A percentile compares a stretch with the other conserved stretches of the same genome.
Evolutionary conservation across 768 basidiomycete genomes (phyloP).

Genomic region (Boletus patriciae): DNA sequence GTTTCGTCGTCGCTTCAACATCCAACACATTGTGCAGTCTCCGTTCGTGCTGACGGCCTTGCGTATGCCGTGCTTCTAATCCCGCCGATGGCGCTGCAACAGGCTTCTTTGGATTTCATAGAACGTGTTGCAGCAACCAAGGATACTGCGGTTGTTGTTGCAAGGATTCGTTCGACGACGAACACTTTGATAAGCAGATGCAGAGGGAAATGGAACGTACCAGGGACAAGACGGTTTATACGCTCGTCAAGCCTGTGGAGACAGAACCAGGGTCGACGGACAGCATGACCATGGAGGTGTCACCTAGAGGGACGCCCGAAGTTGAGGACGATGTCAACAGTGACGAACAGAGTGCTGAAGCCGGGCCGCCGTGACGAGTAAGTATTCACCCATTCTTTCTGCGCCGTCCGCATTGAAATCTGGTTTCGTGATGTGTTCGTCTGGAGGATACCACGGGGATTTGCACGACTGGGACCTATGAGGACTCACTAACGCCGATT

Average conservation of each 20-base stretch:
- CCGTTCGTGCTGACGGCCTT: constrained; percentile 8
- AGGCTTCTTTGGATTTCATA: constrained; percentile 11
- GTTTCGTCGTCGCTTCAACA: constrained; percentile 7
- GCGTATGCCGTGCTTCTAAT: not conserved
- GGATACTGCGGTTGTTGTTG: constrained; percentile 23
- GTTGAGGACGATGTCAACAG: not conserved
- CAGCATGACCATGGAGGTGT: not conserved
- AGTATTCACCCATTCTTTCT: not conserved
- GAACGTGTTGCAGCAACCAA: constrained; percentile 12
- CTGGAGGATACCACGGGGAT: no score
- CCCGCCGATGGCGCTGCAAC: not conserved
- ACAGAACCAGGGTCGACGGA: constrained; percentile 9
- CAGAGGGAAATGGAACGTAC: constrained; percentile 22
- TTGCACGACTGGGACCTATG: not conserved
- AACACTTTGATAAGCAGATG: constrained; percentile 19
- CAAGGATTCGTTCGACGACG: constrained; percentile 18
- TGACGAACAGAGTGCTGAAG: not conserved
- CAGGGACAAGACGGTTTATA: constrained; percentile 11
- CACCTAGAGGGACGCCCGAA: not conserved
- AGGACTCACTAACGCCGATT: not conserved
- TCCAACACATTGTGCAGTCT: constrained; percentile 11
- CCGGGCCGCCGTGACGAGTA: not conserved
- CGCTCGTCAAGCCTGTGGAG: constrained; percentile 5
- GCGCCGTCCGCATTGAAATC: not conserved
- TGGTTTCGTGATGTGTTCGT: not conserved